Conservation (phyloP, 2,329 filamentous ascomycete genomes). For the Ceratocystis lukuohia region DNA sequence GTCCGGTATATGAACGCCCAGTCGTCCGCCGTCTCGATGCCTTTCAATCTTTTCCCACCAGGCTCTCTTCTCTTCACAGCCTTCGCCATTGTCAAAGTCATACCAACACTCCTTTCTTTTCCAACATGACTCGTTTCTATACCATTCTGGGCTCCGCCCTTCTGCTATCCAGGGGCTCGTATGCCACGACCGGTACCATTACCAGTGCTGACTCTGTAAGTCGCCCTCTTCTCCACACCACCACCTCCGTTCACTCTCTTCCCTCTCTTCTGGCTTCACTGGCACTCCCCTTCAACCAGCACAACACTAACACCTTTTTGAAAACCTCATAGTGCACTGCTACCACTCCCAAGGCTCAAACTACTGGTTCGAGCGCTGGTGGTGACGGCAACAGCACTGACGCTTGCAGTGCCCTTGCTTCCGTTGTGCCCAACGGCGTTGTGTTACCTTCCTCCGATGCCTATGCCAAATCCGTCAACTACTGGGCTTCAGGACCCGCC, state of each 20-base stretch:
- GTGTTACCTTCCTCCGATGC: constrained; percentile 7
- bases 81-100: neutral
- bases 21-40: neutral
- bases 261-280: no score
- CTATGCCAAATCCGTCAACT: constrained; percentile 1
- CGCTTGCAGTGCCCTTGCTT: neutral
- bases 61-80: neutral
- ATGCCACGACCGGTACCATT: neutral
- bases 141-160: neutral
- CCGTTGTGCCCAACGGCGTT: neutral
- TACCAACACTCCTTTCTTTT: neutral
- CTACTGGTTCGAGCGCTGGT: neutral
- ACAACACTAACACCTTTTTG: no score
- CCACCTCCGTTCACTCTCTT: neutral
- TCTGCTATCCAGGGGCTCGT: neutral
- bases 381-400: neutral
- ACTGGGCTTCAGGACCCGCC: constrained; percentile 8
- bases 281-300: no score
- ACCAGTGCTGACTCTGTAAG: neutral
- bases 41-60: neutral
- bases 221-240: neutral
- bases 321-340: neutral
- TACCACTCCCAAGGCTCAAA: neutral
- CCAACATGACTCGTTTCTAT: constrained; percentile 1
- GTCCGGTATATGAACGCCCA: neutral